Conservation (phyloP, 2,329 filamentous ascomycete species). For the Epichloe hybrida region DNA sequence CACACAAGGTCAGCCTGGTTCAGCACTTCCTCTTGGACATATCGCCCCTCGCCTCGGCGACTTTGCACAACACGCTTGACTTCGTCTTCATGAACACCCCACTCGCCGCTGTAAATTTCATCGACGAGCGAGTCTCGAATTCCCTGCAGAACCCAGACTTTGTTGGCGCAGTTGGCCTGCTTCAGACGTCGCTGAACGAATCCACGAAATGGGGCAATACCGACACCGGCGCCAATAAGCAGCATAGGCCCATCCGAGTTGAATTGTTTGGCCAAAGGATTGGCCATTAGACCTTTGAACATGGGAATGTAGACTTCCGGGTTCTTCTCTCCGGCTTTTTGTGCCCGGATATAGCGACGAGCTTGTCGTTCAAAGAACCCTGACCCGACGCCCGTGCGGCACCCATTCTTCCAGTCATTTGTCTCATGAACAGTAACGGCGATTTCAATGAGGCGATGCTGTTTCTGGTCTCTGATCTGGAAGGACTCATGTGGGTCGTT, state of each 20-base stretch:
- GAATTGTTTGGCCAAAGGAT: slow-evolving; percentile 85
- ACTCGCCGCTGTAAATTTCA: slow-evolving; percentile 92
- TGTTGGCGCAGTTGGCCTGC: slow-evolving; percentile 92
- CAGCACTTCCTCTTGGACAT: slow-evolving; percentile 90
- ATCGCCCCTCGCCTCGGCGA: slow-evolving; percentile 64
- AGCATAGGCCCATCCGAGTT: slow-evolving; percentile 93
- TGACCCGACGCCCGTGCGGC: slow-evolving; percentile 74
- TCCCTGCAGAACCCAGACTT: slow-evolving; percentile 92
- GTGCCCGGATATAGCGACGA: slow-evolving; percentile 53
- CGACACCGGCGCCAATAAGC: slow-evolving; percentile 89
- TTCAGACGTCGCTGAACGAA: slow-evolving; percentile 91
- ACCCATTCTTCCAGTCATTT: slow-evolving; percentile 59
- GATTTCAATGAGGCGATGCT: slow-evolving; percentile 77
- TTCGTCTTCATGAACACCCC: slow-evolving; percentile 82
- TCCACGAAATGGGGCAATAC: slow-evolving; percentile 92
- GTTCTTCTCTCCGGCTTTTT: slow-evolving; percentile 41
- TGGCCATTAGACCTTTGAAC: slow-evolving; percentile 97
- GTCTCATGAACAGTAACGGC: slow-evolving; percentile 93
- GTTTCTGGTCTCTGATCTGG: slow-evolving; percentile 52
- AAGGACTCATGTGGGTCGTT: slow-evolving; percentile 80
- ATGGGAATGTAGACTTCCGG: slow-evolving; percentile 72
- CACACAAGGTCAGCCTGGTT: slow-evolving; percentile 93
- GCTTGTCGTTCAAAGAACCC: slow-evolving; percentile 89
- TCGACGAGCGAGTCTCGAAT: slow-evolving; percentile 89
- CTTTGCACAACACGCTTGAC: slow-evolving; percentile 73